Base-by-base conservation (phyloP, 306 rosid species). In the Rubus parviflorus region DNA sequence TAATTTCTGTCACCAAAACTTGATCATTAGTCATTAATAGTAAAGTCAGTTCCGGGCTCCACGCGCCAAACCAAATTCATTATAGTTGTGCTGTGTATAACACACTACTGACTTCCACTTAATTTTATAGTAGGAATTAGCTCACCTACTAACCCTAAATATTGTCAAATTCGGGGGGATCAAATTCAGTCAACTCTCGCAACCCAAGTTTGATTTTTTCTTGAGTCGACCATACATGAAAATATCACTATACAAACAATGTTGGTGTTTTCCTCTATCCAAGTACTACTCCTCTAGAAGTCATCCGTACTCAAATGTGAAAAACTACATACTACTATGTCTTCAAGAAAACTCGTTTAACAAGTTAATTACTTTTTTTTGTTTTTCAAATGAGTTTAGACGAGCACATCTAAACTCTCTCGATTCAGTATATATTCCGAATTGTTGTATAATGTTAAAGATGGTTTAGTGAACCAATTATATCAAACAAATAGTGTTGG, bases 151-250 rank as follows among this genome's bases (percentile, higher is more conserved):
- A 20, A 63, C 14, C 47, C 22, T 30, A 37, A 38, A 37, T 15
- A 63, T 63, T 38, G 15, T 64, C 30, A 40, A 23, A 40, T 17
- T 65, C 70, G 2, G 7, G 47, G 69, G 69, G 23, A 37, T 14
- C 46, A 16, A 3, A 15, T 7, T n/a, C 30, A 15, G 69, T 37
- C 69, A 38, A 64, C 46, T 38, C 23, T 63, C 47, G 46, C 69
- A 64, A 16, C 69, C 70, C 70, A 65, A 65, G 23, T 65, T 40
- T 65, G 70, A 65, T 40, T 3, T 40, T 65, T 40, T 65, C 70
- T 65, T 16, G 47, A 65, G 70, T 22, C 47, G 14, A 6, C 67
- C 67, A 13, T 30, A 5, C 43, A 14, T 30, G 68, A n/a, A 30
- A 12, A 62, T 30, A 30, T 30, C 20, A 30, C 68, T 5, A 30